phyloP scores from a whole-genome alignment of 108 stramenopile genomes.

The Discostella stelligeroides region DNA sequence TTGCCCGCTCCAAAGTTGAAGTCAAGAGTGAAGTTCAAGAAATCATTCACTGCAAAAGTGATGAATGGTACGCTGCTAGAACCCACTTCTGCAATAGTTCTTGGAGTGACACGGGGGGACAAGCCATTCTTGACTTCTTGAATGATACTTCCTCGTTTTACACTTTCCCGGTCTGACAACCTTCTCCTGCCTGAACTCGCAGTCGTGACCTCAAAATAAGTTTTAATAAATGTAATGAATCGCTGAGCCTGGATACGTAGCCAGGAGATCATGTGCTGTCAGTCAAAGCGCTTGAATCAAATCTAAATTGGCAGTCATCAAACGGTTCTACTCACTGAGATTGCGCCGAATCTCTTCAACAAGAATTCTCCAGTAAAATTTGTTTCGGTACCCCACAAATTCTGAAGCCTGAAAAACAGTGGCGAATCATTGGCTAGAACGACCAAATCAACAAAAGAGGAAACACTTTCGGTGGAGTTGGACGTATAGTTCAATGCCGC shows the following conservation, averaged over 20 bases:
- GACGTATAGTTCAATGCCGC: constrained; percentile 14
- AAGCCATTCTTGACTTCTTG: constrained; percentile 5
- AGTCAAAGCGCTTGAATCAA: not conserved
- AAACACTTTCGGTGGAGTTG: constrained; percentile 1
- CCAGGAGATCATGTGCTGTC: not conserved
- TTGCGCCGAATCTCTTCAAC: constrained; percentile 18
- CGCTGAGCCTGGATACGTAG: not conserved
- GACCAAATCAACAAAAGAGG: constrained; percentile 9
- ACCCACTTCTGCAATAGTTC: not conserved
- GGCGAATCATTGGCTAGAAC: constrained; percentile 7
- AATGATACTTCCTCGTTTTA: constrained; percentile 5
- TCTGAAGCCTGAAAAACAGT: not conserved
- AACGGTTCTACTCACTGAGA: not conserved
- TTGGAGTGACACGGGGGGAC: not conserved
- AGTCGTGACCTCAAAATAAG: not conserved
- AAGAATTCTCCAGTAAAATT: constrained; percentile 26
- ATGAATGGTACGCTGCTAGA: constrained; percentile 9
- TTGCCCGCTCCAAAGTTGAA: constrained; percentile 36
- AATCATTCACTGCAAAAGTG: constrained; percentile 6
- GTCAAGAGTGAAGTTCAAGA: constrained; percentile 18
- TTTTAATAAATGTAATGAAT: constrained; percentile 17
- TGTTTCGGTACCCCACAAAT: not conserved
- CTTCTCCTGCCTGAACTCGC: not conserved
- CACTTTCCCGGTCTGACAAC: constrained; percentile 4
- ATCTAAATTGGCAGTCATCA: not conserved